Conservation (phyloP, 257 asterid species). For the Nicotiana paniculata region DNA sequence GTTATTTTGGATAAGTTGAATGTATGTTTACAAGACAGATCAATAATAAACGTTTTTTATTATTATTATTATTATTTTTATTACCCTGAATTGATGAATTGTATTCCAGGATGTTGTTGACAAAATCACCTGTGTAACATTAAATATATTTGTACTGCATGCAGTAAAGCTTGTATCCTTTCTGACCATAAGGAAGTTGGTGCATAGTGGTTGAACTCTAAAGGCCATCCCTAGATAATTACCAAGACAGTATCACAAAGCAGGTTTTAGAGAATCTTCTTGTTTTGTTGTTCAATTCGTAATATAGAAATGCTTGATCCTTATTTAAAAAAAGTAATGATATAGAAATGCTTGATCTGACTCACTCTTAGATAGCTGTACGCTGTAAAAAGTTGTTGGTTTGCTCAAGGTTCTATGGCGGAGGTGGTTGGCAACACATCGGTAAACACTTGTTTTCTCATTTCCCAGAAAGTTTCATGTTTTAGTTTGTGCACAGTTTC, state of each 20-base stretch:
- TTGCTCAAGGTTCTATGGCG: neutral
- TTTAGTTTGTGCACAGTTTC: conserved; percentile 3
- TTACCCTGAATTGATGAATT: neutral
- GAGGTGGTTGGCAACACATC: neutral
- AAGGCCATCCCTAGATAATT: neutral
- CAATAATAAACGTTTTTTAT: neutral
- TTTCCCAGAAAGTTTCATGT: neutral
- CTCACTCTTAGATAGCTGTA: neutral
- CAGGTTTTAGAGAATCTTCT: neutral
- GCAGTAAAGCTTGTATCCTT: neutral
- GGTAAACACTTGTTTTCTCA: neutral
- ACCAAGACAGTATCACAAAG: neutral
- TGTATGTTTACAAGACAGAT: neutral
- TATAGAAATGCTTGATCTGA: neutral
- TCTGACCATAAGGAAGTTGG: neutral
- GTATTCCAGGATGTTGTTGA: neutral
- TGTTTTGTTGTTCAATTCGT: neutral
- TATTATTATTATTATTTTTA: too few relatives aligned
- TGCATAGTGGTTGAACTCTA: neutral
- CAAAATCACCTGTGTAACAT: neutral
- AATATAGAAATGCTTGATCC: neutral
- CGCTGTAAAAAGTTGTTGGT: neutral
- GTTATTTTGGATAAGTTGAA: neutral
- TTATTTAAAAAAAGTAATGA: too few relatives aligned
- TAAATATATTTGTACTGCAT: neutral